Evolutionary conservation across 768 basidiomycete species (phyloP), one percentile per base, ranked within the genome.

Genomic region (Tulasnella sp.): DNA sequence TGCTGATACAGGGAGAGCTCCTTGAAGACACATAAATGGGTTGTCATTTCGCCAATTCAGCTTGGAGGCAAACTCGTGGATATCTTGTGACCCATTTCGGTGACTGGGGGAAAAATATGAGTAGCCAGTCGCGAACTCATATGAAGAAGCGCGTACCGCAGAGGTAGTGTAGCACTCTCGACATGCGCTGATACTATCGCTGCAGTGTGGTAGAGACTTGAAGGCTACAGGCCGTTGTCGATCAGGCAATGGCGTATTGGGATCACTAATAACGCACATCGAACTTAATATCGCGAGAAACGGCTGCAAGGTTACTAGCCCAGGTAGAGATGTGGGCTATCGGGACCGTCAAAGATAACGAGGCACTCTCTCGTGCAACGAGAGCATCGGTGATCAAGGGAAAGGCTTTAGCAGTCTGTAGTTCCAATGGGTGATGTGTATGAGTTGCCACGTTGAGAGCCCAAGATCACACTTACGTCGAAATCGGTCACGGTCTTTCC

Each of bases 131-230:
- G 44, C 24, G 24, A 24, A 2, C 7, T 24, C 18, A 6, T 22
- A 31, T 37, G 12, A 60, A 20, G 20, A 40, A 37, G 4, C 18
- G 24, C 80, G 14, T 64, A 81, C 80, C 80, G 50, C 16, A 69
- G 41, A 8, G 80, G 72, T 31, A 81, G 44, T 1, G 81, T 81
- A 14, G 41, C 80, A 69, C 41, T 81, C 34, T 81, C 81, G 16
- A 81, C 1, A 37, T 81, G 81, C 7, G 73, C 48, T 18, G 81
- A 81, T 12, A 81, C 60, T 20, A 81, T n/a, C 2, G 81, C 81
- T 34, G 81, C 75, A 3, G 81, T 81, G 14, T 81, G 81, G 41
- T 80, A 81, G 2, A 75, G 46, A 41, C 48, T 41, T 1, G 69
- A 73, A 6, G 46, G 24, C 76, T 81, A 73, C 46, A n/a, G 24